Conservation (phyloP, 352 stramenopile species). For the Pythium guiyangense region DNA sequence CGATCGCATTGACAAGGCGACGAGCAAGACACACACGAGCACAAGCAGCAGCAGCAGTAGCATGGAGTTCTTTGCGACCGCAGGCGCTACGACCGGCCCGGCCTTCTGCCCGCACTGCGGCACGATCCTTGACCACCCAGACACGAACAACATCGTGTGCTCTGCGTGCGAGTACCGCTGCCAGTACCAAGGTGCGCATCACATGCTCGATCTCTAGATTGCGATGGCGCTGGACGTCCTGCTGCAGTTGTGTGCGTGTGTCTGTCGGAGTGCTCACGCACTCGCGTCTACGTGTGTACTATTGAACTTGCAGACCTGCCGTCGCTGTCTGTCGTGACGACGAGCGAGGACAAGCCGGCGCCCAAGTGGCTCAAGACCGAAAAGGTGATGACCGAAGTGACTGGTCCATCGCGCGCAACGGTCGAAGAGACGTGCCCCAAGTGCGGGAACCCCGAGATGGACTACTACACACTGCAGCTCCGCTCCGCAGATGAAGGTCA, state of each 20-base stretch:
- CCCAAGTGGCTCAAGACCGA: slow-evolving; percentile 80
- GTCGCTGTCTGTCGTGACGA: slow-evolving; percentile 69
- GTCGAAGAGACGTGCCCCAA: slow-evolving; percentile 98
- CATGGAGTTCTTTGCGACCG: slow-evolving; percentile 77
- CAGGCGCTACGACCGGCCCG: slow-evolving; percentile 49
- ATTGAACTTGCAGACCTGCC: slow-evolving; percentile 48
- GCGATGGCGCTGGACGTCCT: not conserved
- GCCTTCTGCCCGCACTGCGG: slow-evolving; percentile 88
- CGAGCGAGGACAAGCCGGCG: slow-evolving; percentile 68
- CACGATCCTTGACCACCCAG: slow-evolving; percentile 83
- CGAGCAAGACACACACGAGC: slow-evolving; percentile 6
- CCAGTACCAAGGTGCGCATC: slow-evolving; percentile 63
- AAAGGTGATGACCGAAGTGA: slow-evolving; percentile 76
- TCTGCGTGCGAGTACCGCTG: slow-evolving; percentile 82
- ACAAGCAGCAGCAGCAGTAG: slow-evolving; percentile 11
- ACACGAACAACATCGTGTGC: slow-evolving; percentile 87
- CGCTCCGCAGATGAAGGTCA: slow-evolving; percentile 98
- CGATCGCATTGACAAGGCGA: not conserved
- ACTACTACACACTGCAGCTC: slow-evolving; percentile 99
- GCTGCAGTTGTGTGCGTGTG: not conserved
- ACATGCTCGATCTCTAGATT: not conserved
- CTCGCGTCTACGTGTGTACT: slow-evolving; percentile 1
- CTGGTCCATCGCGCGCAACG: slow-evolving; percentile 86
- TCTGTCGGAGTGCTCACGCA: not conserved
- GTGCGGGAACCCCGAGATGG: slow-evolving; percentile 95